Evolutionary conservation across 2,329 filamentous ascomycete genomes (phyloP).

Genomic region (Alternaria consortialis): DNA sequence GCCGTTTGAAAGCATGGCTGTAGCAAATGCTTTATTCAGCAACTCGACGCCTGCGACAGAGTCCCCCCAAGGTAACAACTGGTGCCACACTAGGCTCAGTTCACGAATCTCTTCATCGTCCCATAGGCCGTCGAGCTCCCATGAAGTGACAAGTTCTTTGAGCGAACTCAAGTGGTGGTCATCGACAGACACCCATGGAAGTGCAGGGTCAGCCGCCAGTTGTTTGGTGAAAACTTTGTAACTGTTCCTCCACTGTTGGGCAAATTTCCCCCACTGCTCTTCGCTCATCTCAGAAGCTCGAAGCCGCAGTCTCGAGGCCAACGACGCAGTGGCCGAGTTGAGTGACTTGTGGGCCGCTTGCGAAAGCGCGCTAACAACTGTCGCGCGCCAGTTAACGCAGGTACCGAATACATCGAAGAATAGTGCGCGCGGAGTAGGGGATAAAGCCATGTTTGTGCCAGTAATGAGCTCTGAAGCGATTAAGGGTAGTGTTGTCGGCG

Average conservation of each 20-base stretch:
- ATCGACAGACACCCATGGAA: constrained; percentile 74
- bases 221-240: constrained; percentile 69
- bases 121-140: constrained; percentile 68
- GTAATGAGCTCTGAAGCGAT: constrained; percentile 14
- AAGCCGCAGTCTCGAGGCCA: constrained; percentile 59
- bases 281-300: constrained; percentile 62
- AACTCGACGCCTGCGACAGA: constrained; percentile 64
- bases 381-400: constrained; percentile 78
- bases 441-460: constrained; percentile 31
- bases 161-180: constrained; percentile 74
- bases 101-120: constrained; percentile 49
- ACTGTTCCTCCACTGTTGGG: constrained; percentile 73
- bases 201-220: constrained; percentile 58
- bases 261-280: constrained; percentile 70
- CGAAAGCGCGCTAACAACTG: constrained; percentile 68
- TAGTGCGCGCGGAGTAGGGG: constrained; percentile 62
- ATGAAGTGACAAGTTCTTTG: constrained; percentile 63
- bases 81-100: constrained; percentile 74
- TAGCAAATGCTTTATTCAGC: constrained; percentile 64
- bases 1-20: constrained; percentile 77
- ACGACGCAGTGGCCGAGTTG: constrained; percentile 55
- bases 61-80: constrained; percentile 74
- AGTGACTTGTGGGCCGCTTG: constrained; percentile 60
- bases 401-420: constrained; percentile 84
- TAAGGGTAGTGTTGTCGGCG: background rate